Percentiles rank a stretch among this genome's conserved stretches.
Conservation (phyloP, 2,329 filamentous ascomycete genomes). For the Penicillium sp. region DNA sequence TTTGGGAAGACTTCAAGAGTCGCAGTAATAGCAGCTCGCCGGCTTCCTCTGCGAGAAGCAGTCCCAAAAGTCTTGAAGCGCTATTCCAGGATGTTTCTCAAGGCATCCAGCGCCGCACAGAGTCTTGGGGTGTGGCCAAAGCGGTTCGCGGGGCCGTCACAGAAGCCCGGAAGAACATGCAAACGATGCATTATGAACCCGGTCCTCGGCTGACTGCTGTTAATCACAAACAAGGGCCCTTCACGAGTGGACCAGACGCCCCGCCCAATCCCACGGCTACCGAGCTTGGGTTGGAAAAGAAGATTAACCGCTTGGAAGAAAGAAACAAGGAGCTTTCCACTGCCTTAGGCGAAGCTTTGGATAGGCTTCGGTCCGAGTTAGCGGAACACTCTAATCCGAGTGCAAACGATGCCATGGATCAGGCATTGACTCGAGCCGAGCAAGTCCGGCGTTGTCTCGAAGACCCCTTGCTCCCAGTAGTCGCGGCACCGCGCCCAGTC, state of each 20-base stretch:
- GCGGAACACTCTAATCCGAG: conserved; percentile 25
- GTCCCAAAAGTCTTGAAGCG: conserved; percentile 44
- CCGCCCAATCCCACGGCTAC: conserved; percentile 13
- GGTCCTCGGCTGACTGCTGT: conserved; percentile 24
- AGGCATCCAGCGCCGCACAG: conserved; percentile 48
- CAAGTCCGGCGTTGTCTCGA: conserved; percentile 46
- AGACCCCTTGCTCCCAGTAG: conserved; percentile 36
- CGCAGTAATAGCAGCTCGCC: conserved; percentile 35
- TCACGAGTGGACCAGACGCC: neutral
- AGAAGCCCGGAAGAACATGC: conserved; percentile 49
- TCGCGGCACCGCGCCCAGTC: conserved; percentile 4
- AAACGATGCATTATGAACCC: conserved; percentile 44
- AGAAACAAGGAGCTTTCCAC: conserved; percentile 44
- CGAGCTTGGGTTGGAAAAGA: conserved; percentile 30
- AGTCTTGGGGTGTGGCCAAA: conserved; percentile 51
- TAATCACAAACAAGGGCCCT: conserved; percentile 1
- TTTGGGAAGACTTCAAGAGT: conserved; percentile 31
- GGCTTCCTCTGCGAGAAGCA: conserved; percentile 36
- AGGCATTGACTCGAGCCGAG: conserved; percentile 42
- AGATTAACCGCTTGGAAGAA: conserved; percentile 37
- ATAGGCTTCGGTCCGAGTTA: conserved; percentile 40
- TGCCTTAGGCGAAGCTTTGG: conserved; percentile 42
- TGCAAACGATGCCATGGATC: conserved; percentile 34
- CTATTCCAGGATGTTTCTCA: conserved; percentile 51
- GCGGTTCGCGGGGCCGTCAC: conserved; percentile 49